Conservation (phyloP, 805 yeast genomes). For the Kluyveromyces wickerhamii region DNA sequence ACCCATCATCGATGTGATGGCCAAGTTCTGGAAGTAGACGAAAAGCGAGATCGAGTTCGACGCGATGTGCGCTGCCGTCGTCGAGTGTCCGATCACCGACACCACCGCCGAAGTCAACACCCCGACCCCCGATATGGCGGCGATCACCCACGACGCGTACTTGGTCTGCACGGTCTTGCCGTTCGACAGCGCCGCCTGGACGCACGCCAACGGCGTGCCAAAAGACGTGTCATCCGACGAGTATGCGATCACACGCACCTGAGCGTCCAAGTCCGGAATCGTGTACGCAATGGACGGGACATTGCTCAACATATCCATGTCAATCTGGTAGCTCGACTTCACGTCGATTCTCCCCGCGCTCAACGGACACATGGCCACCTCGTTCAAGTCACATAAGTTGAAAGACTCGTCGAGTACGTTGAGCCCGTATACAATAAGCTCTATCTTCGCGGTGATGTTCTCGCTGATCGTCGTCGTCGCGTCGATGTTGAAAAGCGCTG, state of each 20-base stretch:
- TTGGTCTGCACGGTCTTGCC: slow-evolving; percentile 91
- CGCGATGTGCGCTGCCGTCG: slow-evolving; percentile 96
- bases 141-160: slow-evolving; percentile 94
- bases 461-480: slow-evolving; percentile 76
- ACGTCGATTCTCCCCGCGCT: slow-evolving; percentile 81
- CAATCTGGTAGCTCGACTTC: slow-evolving; percentile 39
- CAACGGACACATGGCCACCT: slow-evolving; percentile 69
- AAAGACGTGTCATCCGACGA: slow-evolving; percentile 37
- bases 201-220: slow-evolving; percentile 69
- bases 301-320: slow-evolving; percentile 34
- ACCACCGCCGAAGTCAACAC: slow-evolving; percentile 79
- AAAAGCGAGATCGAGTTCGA: slow-evolving; percentile 89
- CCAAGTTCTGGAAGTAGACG: slow-evolving; percentile 88
- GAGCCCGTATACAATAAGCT: slow-evolving; percentile 75
- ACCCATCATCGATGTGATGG: slow-evolving; percentile 92
- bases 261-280: slow-evolving; percentile 91
- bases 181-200: slow-evolving; percentile 75
- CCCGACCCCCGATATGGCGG: slow-evolving; percentile 84
- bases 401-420: slow-evolving; percentile 47
- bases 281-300: slow-evolving; percentile 84
- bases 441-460: slow-evolving; percentile 56
- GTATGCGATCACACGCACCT: slow-evolving; percentile 67
- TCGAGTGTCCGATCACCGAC: slow-evolving; percentile 80
- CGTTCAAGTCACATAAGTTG: slow-evolving; percentile 55
- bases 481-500: slow-evolving; percentile 58